Conservation (phyloP, 805 yeast species). For the Saccharomycopsis fermentans region DNA sequence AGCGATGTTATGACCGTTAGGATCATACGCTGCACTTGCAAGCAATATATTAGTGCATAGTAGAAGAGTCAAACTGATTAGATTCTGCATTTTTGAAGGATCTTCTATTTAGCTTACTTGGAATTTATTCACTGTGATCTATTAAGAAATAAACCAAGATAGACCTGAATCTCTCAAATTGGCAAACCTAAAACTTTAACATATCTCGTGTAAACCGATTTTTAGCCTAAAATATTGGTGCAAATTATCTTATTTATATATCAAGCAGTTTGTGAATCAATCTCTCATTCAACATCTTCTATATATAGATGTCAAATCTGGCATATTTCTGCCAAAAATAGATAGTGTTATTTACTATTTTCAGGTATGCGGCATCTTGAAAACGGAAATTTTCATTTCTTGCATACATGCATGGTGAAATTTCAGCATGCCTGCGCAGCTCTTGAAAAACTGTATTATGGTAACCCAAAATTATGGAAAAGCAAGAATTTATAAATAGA, state of each 20-base stretch:
- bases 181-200: too few relatives aligned
- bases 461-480: not conserved
- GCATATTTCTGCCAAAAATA: not conserved
- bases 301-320: not conserved
- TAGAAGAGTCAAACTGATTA: not conserved
- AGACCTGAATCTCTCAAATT: too few relatives aligned
- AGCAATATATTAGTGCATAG: not conserved
- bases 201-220: too few relatives aligned
- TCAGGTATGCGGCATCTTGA: not conserved
- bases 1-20: conserved; percentile 37
- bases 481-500: not conserved
- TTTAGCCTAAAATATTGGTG: too few relatives aligned
- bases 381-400: not conserved
- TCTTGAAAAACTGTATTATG: not conserved
- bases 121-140: too few relatives aligned
- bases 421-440: not conserved
- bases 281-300: not conserved
- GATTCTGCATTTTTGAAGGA: not conserved
- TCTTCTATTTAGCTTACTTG: not conserved
- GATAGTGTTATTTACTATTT: not conserved
- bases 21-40: conserved; percentile 8
- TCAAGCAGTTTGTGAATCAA: not conserved
- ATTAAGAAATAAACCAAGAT: too few relatives aligned
- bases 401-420: not conserved
- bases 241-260: too few relatives aligned